phyloP scores from a whole-genome alignment of 1,284 basidiomycete genomes.

The Apiotrichum sp. region DNA sequence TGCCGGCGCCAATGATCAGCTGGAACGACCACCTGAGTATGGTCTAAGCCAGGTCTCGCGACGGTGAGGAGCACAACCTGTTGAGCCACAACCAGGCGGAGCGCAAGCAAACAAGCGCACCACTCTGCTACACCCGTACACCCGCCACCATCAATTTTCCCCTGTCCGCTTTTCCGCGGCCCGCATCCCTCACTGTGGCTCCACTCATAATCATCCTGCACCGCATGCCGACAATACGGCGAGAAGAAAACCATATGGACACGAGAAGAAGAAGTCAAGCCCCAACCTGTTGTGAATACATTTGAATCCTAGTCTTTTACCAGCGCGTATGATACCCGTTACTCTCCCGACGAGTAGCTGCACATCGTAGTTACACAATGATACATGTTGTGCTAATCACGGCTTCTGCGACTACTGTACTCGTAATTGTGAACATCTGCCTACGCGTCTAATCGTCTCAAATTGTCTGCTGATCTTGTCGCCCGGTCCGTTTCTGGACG shows the following conservation, averaged over 20 bases:
- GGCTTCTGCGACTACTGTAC: too few relatives aligned
- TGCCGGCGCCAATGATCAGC: constrained; percentile 9
- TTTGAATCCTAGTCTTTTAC: too few relatives aligned
- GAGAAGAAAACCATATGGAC: neutral
- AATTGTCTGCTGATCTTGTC: too few relatives aligned
- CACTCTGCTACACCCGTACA: too few relatives aligned
- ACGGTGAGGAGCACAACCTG: neutral
- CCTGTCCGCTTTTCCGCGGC: too few relatives aligned
- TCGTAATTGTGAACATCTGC: too few relatives aligned
- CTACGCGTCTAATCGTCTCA: too few relatives aligned
- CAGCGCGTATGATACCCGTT: neutral
- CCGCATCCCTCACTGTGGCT: neutral
- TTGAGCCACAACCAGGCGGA: neutral
- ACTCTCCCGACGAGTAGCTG: neutral
- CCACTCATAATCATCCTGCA: neutral
- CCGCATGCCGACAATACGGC: neutral
- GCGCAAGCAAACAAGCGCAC: too few relatives aligned
- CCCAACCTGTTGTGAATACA: neutral
- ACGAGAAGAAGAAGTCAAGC: neutral
- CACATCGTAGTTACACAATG: neutral
- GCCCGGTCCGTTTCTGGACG: too few relatives aligned
- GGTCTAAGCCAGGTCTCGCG: constrained; percentile 9
- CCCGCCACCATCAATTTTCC: too few relatives aligned
- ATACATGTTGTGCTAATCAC: constrained; percentile 5
- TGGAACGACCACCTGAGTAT: constrained; percentile 25